These are phyloP conservation scores for Rosa multiflora DNA, from an alignment of 306 rosid genomes.

Conservation along the genomic window DNA sequence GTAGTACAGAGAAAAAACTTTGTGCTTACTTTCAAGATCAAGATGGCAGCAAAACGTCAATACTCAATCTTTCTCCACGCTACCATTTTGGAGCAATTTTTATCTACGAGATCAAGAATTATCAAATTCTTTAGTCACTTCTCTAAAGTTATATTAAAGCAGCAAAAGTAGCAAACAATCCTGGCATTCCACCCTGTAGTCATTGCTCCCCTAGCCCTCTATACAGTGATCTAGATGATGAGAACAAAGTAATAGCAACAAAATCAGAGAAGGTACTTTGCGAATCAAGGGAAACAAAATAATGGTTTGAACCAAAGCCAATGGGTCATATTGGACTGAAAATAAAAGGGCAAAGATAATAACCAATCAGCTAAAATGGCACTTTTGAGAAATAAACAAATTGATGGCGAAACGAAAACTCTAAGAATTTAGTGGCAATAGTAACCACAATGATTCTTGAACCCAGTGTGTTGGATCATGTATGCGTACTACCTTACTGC, in stretches of 20 bases:
- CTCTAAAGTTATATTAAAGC: neutral
- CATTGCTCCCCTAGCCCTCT: slow-evolving; percentile 95
- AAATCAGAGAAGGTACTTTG: too few species aligned
- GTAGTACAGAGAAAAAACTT: too few species aligned
- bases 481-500: too few species aligned
- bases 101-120: slow-evolving; percentile 43
- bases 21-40: too few species aligned
- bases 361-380: neutral
- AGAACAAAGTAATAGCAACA: too few species aligned
- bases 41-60: too few species aligned
- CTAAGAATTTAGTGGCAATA: neutral
- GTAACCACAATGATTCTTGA: neutral
- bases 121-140: slow-evolving; percentile 18
- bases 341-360: neutral
- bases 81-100: slow-evolving; percentile 89
- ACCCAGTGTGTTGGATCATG: neutral
- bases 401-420: neutral
- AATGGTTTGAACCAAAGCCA: neutral
- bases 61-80: slow-evolving; percentile 79
- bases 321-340: neutral
- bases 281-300: neutral
- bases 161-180: slow-evolving; percentile 31
- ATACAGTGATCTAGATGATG: too few species aligned
- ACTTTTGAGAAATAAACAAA: neutral
- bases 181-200: slow-evolving; percentile 97